Conservation (phyloP, 306 rosid species). For the Vigna hirtella region DNA sequence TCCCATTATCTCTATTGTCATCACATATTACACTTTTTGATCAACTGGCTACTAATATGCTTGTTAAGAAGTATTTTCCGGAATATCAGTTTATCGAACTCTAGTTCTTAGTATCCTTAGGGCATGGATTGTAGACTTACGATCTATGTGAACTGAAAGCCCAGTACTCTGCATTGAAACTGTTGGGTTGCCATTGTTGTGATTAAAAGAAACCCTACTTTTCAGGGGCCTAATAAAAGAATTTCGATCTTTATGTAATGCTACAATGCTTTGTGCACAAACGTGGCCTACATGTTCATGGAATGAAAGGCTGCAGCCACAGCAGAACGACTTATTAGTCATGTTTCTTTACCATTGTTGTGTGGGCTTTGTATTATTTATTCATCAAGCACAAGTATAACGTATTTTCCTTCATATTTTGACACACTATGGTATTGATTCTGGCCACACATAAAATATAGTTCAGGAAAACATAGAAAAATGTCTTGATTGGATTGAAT, state of each 20-base stretch:
- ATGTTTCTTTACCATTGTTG: not conserved
- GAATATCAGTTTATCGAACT: slow-evolving; percentile 21
- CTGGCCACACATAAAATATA: not conserved
- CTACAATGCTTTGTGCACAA: not conserved
- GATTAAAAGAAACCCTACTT: not conserved
- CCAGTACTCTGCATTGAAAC: not conserved
- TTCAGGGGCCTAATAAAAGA: slow-evolving; percentile 6
- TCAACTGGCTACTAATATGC: not conserved
- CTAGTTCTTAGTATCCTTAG: slow-evolving; percentile 10
- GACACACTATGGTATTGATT: not conserved
- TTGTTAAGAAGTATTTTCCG: not conserved
- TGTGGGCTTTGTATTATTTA: slow-evolving; percentile 6
- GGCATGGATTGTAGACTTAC: not conserved
- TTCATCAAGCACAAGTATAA: slow-evolving; percentile 4
- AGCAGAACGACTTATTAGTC: not conserved
- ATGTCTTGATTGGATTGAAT: slow-evolving; percentile 19
- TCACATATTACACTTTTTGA: slow-evolving; percentile 11
- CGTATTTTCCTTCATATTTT: not conserved
- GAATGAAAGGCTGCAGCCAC: slow-evolving; percentile 24
- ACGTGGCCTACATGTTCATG: not conserved
- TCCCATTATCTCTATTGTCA: slow-evolving; percentile 16
- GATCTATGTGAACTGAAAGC: slow-evolving; percentile 4
- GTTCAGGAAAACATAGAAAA: not conserved
- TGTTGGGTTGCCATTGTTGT: not conserved
- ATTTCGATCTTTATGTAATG: not conserved